Base-by-base conservation (phyloP, 1,139 yeast species). In the Geotrichum restrictum region DNA sequence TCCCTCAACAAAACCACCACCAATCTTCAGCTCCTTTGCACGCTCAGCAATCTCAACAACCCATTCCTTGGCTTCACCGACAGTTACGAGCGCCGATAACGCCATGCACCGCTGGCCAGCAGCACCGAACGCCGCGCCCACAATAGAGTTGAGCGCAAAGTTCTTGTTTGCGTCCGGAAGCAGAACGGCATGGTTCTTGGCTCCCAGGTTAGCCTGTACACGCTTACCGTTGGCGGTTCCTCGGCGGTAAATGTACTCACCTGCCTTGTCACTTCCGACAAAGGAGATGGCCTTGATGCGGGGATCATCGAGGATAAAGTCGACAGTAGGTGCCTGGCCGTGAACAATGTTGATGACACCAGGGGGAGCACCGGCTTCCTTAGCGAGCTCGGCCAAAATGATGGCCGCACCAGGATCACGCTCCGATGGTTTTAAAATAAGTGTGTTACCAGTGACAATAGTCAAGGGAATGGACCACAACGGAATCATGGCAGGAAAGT, bases 51-150 rank as follows among this genome's bases (percentile, higher is more conserved):
- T 71, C 52, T 83, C 91, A 21, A 69, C 62, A 50, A 84, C 71
- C 91, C 91, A 84, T 57, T 77, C 77, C 65, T 76, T 77, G 50
- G 87, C 75, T 59, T 79, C 77, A 21, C 91, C 91, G 27, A 85
- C 89, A n/a, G 88, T 79, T 19, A 84, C 88, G 58, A 84, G 74
- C 3, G 82, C 88, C 14, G 86, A 80, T 46, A 85, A 81, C 13
- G 91, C 91, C 91, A 85, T 84, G 70, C 93, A 84, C 68, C 93
- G 79, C 73, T 84, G 91, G 56, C 93, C 93, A 34, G 91, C 91
- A 56, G 93, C 93, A 40, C 93, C 93, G 63, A 85, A 85, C 21
- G 88, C 88, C 43, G 93, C 89, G 45, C 91, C 91, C 53, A 76
- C 82, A 43, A 84, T 71, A 27, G 88, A 83, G 65, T 81, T 82